phyloP scores from a whole-genome alignment of 768 basidiomycete species.

The Cyclocybe aegerita region DNA sequence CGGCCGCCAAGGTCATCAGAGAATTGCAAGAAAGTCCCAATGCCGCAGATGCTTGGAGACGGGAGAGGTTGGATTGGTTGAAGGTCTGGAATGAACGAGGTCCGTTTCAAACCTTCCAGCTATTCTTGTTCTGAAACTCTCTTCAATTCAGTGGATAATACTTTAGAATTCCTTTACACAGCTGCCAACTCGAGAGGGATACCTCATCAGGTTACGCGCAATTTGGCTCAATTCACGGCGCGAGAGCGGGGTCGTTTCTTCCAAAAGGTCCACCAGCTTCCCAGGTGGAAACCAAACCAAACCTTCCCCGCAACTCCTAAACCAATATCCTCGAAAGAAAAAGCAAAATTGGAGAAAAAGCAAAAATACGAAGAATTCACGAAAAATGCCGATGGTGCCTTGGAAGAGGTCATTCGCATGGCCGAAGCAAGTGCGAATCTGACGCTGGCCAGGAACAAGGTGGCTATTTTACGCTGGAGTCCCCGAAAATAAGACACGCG shows the following conservation, averaged over 20 bases:
- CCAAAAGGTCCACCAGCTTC: conserved; percentile 18
- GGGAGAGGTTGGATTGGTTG: conserved; percentile 41
- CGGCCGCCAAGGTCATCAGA: conserved; percentile 42
- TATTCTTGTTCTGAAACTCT: background rate
- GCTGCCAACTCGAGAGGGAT: conserved; percentile 66
- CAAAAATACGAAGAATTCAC: conserved; percentile 10
- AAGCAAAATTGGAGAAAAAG: conserved; percentile 10
- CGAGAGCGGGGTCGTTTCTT: conserved; percentile 31
- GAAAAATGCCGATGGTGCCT: conserved; percentile 8
- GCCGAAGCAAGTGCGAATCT: conserved; percentile 19
- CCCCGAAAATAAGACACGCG: conserved; percentile 1
- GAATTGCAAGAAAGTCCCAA: conserved; percentile 33
- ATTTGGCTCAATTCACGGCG: conserved; percentile 42
- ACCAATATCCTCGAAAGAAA: background rate
- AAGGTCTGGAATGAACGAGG: conserved; percentile 56
- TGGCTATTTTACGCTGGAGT: conserved; percentile 23
- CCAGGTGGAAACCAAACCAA: conserved; percentile 20
- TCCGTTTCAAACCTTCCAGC: conserved; percentile 16
- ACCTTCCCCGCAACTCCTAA: conserved; percentile 1
- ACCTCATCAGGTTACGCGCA: conserved; percentile 57
- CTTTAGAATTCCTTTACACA: conserved; percentile 57
- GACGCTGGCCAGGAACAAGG: conserved; percentile 17
- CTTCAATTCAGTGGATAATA: conserved; percentile 57
- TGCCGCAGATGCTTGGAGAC: conserved; percentile 24
- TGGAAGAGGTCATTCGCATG: conserved; percentile 22